These are phyloP conservation scores for Trametes cinnabarina DNA, from an alignment of 768 basidiomycete species.

Conservation along the genomic window DNA sequence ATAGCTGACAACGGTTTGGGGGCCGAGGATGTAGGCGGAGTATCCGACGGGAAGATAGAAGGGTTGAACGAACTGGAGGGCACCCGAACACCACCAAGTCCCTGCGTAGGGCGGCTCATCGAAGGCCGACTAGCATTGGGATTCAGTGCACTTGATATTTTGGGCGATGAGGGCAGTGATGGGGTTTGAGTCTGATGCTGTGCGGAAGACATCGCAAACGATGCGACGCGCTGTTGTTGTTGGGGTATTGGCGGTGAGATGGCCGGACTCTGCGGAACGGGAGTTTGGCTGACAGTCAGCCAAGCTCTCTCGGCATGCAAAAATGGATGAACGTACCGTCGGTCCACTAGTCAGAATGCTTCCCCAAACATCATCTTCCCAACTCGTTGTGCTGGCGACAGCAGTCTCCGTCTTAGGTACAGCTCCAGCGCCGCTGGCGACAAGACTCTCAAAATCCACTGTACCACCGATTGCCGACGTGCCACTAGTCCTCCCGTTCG, in stretches of 20 bases:
- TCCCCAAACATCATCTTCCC: conserved; percentile 88
- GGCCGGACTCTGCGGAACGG: conserved; percentile 28
- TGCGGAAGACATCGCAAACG: conserved; percentile 12
- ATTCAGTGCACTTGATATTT: conserved; percentile 21
- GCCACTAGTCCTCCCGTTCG: conserved; percentile 38
- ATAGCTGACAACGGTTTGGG: not conserved
- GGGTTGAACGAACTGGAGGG: conserved; percentile 37
- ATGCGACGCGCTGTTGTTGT: conserved; percentile 14
- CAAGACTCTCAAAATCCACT: conserved; percentile 85
- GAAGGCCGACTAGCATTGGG: conserved; percentile 11
- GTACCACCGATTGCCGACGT: conserved; percentile 41
- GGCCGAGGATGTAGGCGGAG: conserved; percentile 4
- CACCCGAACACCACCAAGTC: conserved; percentile 39
- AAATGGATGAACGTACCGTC: conserved; percentile 23
- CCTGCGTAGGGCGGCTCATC: conserved; percentile 17
- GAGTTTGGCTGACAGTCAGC: conserved; percentile 9
- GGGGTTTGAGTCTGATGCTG: conserved; percentile 27
- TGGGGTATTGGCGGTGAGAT: conserved; percentile 24
- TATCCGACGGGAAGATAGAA: conserved; percentile 24
- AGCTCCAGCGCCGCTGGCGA: conserved; percentile 46
- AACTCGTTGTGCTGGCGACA: conserved; percentile 42
- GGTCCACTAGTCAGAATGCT: conserved; percentile 57
- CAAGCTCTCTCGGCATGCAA: not conserved
- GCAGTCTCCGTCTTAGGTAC: conserved; percentile 47
- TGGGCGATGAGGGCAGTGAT: conserved; percentile 41